These are phyloP conservation scores for Amaranthus tricolor DNA, from an alignment of 179 eudicot genomes.

Conservation along the genomic window DNA sequence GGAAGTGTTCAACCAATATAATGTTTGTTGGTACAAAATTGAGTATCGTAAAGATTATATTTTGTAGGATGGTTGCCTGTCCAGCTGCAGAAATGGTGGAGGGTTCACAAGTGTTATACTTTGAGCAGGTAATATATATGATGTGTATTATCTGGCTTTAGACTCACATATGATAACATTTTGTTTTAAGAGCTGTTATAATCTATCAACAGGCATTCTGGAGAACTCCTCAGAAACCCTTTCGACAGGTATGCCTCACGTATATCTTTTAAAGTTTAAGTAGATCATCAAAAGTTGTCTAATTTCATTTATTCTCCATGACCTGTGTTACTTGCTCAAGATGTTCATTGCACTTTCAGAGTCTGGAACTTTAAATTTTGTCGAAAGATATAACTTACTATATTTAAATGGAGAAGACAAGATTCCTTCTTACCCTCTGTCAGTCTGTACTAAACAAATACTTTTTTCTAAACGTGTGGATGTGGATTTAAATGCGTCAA, in stretches of 20 bases:
- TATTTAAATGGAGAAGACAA: no score
- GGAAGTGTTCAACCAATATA: slow-evolving; percentile 12
- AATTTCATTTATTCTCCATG: no score
- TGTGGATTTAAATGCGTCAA: background rate
- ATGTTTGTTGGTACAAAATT: slow-evolving; percentile 31
- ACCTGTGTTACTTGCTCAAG: background rate
- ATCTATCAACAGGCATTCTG: slow-evolving; percentile 77
- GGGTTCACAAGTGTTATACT: slow-evolving; percentile 81
- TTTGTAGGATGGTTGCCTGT: slow-evolving; percentile 75
- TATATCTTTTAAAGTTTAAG: background rate
- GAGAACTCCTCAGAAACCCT: slow-evolving; percentile 97
- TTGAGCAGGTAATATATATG: slow-evolving; percentile 63
- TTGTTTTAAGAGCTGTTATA: slow-evolving; percentile 6
- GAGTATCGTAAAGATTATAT: slow-evolving; percentile 14
- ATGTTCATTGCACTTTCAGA: background rate
- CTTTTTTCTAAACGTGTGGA: background rate
- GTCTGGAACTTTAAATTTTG: background rate
- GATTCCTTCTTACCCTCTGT: no score
- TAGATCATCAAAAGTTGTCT: background rate
- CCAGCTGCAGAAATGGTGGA: slow-evolving; percentile 97
- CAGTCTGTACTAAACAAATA: background rate
- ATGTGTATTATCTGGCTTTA: slow-evolving; percentile 6
- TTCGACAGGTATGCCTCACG: slow-evolving; percentile 66
- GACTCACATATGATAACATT: background rate
- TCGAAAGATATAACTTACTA: no score